phyloP scores from a whole-genome alignment of 2,329 filamentous ascomycete species.

The Cryoendolithus antarcticus region DNA sequence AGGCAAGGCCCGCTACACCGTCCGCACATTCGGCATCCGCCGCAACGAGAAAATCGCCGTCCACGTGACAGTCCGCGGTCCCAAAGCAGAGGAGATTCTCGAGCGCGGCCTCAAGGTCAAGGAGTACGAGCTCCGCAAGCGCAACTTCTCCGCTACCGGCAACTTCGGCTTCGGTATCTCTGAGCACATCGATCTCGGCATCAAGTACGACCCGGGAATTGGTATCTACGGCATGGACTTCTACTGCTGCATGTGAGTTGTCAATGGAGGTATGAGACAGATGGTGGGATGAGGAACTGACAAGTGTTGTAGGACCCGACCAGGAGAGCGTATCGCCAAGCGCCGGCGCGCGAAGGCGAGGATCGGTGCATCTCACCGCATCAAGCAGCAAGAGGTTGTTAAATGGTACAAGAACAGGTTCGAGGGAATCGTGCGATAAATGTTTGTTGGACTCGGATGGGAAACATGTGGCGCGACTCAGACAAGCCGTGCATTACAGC shows the following conservation, averaged over 20 bases:
- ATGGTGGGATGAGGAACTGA: slow-evolving; percentile 16
- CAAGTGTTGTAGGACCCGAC: slow-evolving; percentile 57
- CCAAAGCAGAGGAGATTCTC: slow-evolving; percentile 99
- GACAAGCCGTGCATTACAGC: slow-evolving; percentile 9
- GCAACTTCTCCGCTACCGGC: slow-evolving; percentile 99
- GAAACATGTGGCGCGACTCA: slow-evolving; percentile 2
- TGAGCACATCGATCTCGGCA: slow-evolving; percentile 99
- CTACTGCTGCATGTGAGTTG: slow-evolving; percentile 91
- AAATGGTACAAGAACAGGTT: slow-evolving; percentile 97
- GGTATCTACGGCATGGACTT: slow-evolving; percentile 99
- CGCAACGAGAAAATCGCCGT: slow-evolving; percentile 99
- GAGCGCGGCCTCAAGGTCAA: slow-evolving; percentile 99
- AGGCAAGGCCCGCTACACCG: slow-evolving; percentile 99
- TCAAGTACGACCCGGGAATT: slow-evolving; percentile 98
- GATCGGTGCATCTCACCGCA: slow-evolving; percentile 80
- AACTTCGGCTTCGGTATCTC: slow-evolving; percentile 99
- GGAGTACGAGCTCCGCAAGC: slow-evolving; percentile 99
- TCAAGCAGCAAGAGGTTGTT: slow-evolving; percentile 89
- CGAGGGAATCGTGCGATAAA: slow-evolving; percentile 98
- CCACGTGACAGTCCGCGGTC: slow-evolving; percentile 97
- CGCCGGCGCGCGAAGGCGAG: slow-evolving; percentile 79
- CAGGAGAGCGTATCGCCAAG: slow-evolving; percentile 94
- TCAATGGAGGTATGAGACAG: background rate
- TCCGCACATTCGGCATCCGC: slow-evolving; percentile 99
- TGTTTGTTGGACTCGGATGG: slow-evolving; percentile 11